Evolutionary conservation across 345 rosid genomes (phyloP).

Genomic region (Rubroshorea leprosula): DNA sequence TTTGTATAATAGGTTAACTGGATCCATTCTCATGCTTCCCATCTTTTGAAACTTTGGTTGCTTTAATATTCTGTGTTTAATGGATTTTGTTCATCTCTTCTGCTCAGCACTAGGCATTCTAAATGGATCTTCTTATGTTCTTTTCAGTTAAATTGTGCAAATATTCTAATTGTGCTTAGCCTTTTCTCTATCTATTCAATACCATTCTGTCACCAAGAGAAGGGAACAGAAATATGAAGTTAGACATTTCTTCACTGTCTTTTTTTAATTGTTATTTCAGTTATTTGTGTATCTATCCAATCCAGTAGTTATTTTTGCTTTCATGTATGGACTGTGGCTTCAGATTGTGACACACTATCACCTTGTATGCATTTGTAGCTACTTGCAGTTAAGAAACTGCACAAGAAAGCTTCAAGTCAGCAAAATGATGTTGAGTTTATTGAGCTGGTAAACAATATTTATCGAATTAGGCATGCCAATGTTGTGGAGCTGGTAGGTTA

Average conservation of each 20-base stretch:
- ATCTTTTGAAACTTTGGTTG: background rate
- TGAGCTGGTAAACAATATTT: slow-evolving; percentile 70
- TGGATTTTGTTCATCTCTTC: no score
- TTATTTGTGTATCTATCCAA: background rate
- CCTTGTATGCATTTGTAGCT: slow-evolving; percentile 44
- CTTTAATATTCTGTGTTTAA: no score
- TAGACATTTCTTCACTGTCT: no score
- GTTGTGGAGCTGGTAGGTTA: slow-evolving; percentile 86
- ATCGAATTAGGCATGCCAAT: slow-evolving; percentile 76
- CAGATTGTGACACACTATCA: slow-evolving; percentile 13
- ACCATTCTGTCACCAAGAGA: no score
- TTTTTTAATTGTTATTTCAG: no score
- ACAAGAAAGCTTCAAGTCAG: slow-evolving; percentile 56
- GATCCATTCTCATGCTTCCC: background rate
- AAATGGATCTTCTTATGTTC: no score
- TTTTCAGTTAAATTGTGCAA: no score
- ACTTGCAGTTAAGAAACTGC: slow-evolving; percentile 87
- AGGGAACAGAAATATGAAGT: no score
- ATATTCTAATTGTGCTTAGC: no score
- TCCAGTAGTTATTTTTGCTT: background rate
- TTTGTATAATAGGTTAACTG: background rate
- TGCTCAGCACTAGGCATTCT: no score
- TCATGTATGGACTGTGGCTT: background rate
- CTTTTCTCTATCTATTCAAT: no score
- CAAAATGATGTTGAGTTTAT: slow-evolving; percentile 75